Evolutionary conservation across 768 basidiomycete genomes (phyloP), one percentile per base, ranked within the genome.

Genomic region (Naganishia friedmannii): DNA sequence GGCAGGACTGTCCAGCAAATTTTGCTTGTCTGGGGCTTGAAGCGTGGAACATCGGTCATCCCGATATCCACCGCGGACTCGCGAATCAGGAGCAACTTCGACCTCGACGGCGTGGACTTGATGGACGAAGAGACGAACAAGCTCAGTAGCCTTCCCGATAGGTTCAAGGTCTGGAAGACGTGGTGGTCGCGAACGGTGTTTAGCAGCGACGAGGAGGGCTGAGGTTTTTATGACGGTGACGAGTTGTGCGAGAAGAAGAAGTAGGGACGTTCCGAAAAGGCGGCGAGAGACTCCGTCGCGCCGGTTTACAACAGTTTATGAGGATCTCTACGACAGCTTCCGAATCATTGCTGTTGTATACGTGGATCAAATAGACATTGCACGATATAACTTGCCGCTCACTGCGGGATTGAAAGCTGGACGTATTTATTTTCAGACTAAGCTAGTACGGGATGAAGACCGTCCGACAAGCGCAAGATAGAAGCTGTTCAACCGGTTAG

Each of bases 11-110:
- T 86, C 5, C 84, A 82, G 3, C 86, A 87, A 75, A 77, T 87
- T 42, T 82, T 84, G 29, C 77, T 87, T 5, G 84, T 85, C 0
- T 87, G 86, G 86, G 85, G 86, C 73, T 46, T 86, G 34, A 80
- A 83, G 26, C 79, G 86, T 45, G 83, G 84, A 19, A 70, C 68
- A 23, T 76, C 75, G 1, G 75, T 76, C 68, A 74, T 76, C 57
- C 75, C 75, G 66, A 76, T 73, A 51, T 73, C 73, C 34, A 70
- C 70, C 65, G 68, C 73, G 9, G 66, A 69, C 3, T 58, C 65
- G 34, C 69, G 75, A 21, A 73, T 76, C 73, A 67, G 55, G 45
- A 69, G 54, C 55, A 75, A 75, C 70, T 70, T 66, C 17, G 54
- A 71, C 60, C 37, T 75, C 29, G 63, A 70, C 58, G 71, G 73